Conservation (phyloP, 1,284 basidiomycete species). For the Rhizoctonia solani region DNA sequence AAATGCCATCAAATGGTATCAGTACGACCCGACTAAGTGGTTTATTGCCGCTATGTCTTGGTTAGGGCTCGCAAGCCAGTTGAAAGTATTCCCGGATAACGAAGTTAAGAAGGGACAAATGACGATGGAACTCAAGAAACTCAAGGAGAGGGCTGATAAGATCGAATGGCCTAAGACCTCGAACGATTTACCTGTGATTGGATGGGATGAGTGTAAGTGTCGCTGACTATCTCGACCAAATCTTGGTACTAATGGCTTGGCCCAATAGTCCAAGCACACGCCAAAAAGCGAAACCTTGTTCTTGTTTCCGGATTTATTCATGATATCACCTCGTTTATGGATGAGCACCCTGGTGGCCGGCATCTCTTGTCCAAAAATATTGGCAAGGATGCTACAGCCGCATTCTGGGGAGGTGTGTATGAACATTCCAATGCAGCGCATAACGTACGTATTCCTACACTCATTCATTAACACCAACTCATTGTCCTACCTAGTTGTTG, state of each 20-base stretch:
- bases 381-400: conserved; percentile 86
- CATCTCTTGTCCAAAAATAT: conserved; percentile 63
- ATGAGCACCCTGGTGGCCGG: conserved; percentile 87
- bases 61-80: conserved; percentile 80
- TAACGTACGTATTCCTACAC: conserved; percentile 57
- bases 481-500: conserved; percentile 20
- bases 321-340: conserved; percentile 82
- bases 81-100: conserved; percentile 93
- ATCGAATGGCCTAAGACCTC: conserved; percentile 80
- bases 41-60: conserved; percentile 73
- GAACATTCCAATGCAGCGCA: conserved; percentile 93
- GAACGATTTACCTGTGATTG: conserved; percentile 77
- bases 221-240: background rate
- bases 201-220: conserved; percentile 80
- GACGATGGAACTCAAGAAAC: conserved; percentile 88
- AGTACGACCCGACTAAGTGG: conserved; percentile 91
- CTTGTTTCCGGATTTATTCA: conserved; percentile 90
- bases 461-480: background rate
- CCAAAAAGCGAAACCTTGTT: conserved; percentile 74
- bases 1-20: conserved; percentile 91
- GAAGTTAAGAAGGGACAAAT: conserved; percentile 90
- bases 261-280: conserved; percentile 68
- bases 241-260: background rate
- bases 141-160: conserved; percentile 70
- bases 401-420: conserved; percentile 93